Base-by-base conservation (phyloP, 495 filamentous ascomycete genomes). In the Filosporella fistucella region DNA sequence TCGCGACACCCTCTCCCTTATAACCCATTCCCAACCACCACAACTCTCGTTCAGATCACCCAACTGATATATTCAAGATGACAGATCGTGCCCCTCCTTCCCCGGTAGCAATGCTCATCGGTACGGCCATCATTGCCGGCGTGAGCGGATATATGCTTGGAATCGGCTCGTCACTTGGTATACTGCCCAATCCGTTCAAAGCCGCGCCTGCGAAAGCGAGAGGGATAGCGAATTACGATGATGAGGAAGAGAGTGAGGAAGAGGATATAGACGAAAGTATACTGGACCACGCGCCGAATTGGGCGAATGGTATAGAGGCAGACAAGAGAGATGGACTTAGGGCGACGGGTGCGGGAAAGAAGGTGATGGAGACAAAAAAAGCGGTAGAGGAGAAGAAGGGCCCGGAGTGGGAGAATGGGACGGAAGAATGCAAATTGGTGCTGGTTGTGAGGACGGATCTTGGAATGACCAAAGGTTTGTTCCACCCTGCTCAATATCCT, bases 391-490 rank as follows among this genome's bases (percentile, higher is more conserved):
- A 42, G 29, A 49, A 42, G 14, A 49, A 50, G 10, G 16, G 6
- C 9, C 39, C 28, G n/a, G 45, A 28, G 7, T 49, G 42, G 54
- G 38, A 44, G 32, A 65, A 68, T 17, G 74, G 65, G 25, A 74
- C 63, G 6, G 91, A 96, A 59, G 91, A 95, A 56, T 95, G 91
- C 68, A 98, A 98, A 63, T 68, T 98, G 39, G 90, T 96, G 16
- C 70, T 98, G 17, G 88, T 96, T 12, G 91, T 96, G 26, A 68
- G 93, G 54, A 95, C 87, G 20, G 93, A 98, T 68, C 63, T 98
- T 57, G 90, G 91, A 36, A 98, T 98, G 94, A 88, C 84, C 7
- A 96, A 94, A 74, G 90, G 90, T 91, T 70, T 37, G 70, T 42
- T 32, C 43, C 9, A 24, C 32, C 7, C 20, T 18, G 16, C 34